A percentile compares a stretch with the other conserved stretches of the same genome.
phyloP scores from a whole-genome alignment of 495 filamentous ascomycete species.

The Entonaema liquescens region DNA sequence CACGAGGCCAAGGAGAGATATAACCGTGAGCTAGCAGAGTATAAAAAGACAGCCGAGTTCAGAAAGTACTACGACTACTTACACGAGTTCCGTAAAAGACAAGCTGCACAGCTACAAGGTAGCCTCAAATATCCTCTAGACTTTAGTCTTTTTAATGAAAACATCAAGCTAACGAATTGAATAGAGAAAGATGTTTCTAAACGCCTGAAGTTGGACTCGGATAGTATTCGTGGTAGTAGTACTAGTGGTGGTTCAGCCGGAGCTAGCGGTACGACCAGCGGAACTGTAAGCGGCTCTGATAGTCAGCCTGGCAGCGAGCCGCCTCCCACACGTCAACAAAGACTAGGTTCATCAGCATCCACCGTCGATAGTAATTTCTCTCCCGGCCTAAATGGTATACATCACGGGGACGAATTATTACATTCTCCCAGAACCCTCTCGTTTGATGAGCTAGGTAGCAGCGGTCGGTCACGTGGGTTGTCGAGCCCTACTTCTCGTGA shows the following conservation, averaged over 20 bases:
- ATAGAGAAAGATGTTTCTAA: conserved; percentile 58
- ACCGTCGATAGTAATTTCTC: conserved; percentile 49
- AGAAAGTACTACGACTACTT: conserved; percentile 71
- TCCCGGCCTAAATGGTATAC: conserved; percentile 29
- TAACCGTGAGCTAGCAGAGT: conserved; percentile 69
- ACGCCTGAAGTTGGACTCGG: conserved; percentile 48
- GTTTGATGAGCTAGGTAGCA: conserved; percentile 30
- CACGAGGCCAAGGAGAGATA: conserved; percentile 75
- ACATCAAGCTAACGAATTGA: background rate
- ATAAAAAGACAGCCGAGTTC: conserved; percentile 74
- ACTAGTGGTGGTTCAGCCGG: conserved; percentile 47
- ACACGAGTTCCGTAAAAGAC: conserved; percentile 75
- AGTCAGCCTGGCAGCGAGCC: conserved; percentile 57
- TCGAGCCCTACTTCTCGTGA: conserved; percentile 44
- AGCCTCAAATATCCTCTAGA: background rate
- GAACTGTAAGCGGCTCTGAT: conserved; percentile 51
- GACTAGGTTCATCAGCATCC: conserved; percentile 51
- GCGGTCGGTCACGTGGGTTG: conserved; percentile 35
- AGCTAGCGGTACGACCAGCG: conserved; percentile 51
- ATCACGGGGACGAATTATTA: conserved; percentile 47
- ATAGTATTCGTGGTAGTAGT: conserved; percentile 45
- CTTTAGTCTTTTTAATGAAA: background rate
- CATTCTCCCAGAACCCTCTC: conserved; percentile 44
- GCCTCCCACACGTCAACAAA: conserved; percentile 51
- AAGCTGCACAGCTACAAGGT: conserved; percentile 61